Conservation (phyloP, 2,329 filamentous ascomycete genomes). For the Trichoderma aggressivum region DNA sequence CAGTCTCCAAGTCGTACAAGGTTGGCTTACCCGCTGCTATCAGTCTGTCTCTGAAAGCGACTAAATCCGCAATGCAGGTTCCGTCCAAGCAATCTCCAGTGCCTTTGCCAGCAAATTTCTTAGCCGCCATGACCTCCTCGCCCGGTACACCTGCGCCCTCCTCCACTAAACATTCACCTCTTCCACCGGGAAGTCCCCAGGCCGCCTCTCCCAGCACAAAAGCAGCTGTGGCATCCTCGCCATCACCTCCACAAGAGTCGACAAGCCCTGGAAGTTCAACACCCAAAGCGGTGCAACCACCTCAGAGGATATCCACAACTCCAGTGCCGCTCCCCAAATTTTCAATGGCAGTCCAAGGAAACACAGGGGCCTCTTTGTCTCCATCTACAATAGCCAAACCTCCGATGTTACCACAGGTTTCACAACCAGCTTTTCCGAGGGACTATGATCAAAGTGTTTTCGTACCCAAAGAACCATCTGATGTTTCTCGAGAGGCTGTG, state of each 20-base stretch:
- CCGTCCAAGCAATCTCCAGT: constrained; percentile 44
- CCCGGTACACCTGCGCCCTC: constrained; percentile 23
- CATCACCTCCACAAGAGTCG: neutral
- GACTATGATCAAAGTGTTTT: neutral
- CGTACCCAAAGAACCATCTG: neutral
- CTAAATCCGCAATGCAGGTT: constrained; percentile 32
- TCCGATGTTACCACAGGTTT: constrained; percentile 6
- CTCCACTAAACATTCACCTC: constrained; percentile 19
- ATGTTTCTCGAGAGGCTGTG: neutral
- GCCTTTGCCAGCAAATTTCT: constrained; percentile 42
- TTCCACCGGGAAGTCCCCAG: constrained; percentile 12
- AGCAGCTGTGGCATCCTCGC: constrained; percentile 8
- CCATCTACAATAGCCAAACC: neutral
- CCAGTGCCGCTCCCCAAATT: constrained; percentile 33
- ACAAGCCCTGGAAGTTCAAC: neutral
- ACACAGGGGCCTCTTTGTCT: neutral
- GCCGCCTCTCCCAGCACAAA: constrained; percentile 14
- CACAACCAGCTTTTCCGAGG: neutral
- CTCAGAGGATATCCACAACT: constrained; percentile 27
- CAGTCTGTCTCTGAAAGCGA: constrained; percentile 26
- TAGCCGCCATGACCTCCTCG: constrained; percentile 39
- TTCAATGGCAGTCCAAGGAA: constrained; percentile 16
- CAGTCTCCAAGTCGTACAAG: constrained; percentile 32
- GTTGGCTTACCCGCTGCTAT: constrained; percentile 30
- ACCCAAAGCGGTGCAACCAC: neutral